These are phyloP conservation scores for Fomitiporia mediterranea DNA, from an alignment of 1,284 basidiomycete genomes.

Conservation along the genomic window DNA sequence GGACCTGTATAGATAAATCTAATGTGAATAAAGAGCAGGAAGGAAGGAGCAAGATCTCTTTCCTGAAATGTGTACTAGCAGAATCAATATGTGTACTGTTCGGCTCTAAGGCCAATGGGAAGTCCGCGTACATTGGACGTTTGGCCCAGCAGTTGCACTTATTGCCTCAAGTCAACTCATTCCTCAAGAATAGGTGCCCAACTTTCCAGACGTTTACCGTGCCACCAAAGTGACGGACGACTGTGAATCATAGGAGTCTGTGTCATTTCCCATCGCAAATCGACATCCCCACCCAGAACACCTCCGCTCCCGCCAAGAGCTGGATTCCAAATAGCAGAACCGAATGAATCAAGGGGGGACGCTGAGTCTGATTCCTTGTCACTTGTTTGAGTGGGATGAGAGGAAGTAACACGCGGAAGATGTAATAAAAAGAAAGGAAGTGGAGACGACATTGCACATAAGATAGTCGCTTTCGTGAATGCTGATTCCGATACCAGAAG, in stretches of 20 bases:
- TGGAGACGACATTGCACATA: slow-evolving; percentile 64
- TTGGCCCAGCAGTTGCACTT: no score
- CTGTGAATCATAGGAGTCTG: slow-evolving; percentile 6
- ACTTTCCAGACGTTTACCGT: slow-evolving; percentile 16
- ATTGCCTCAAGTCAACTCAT: no score
- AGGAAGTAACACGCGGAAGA: slow-evolving; percentile 42
- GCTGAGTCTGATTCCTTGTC: background rate
- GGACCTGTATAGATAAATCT: background rate
- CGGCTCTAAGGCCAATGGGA: no score
- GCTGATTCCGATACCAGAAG: slow-evolving; percentile 72
- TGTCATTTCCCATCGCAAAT: slow-evolving; percentile 64
- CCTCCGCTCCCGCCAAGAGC: slow-evolving; percentile 50
- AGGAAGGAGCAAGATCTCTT: no score
- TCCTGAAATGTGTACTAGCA: no score
- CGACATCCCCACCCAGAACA: slow-evolving; percentile 51
- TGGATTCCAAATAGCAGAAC: slow-evolving; percentile 60
- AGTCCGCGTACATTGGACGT: no score
- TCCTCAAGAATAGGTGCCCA: slow-evolving; percentile 6
- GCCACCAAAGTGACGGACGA: slow-evolving; percentile 16
- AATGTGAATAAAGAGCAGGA: no score
- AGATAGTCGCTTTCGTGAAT: slow-evolving; percentile 65
- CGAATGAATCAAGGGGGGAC: slow-evolving; percentile 28
- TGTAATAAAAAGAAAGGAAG: slow-evolving; percentile 76
- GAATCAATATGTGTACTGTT: no score
- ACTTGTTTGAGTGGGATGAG: background rate